Evolutionary conservation across 176 grass and related monocot species (phyloP).

Genomic region (Avena atlantica): DNA sequence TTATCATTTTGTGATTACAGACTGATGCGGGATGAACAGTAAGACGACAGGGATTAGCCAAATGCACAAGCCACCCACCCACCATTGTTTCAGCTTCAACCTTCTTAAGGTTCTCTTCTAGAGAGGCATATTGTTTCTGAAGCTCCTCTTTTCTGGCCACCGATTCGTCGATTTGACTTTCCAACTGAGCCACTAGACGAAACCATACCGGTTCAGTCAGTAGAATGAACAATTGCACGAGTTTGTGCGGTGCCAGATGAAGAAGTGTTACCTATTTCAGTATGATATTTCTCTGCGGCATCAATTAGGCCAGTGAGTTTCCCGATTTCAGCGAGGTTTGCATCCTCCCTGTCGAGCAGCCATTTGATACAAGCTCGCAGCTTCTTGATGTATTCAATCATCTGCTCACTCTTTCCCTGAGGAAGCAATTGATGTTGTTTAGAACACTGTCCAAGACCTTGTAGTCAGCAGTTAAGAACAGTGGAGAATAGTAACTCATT

Average conservation of each 20-base stretch:
- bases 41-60: neutral
- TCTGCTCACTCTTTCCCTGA: slow-evolving; percentile 76
- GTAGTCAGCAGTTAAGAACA: neutral
- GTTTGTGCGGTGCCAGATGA: neutral
- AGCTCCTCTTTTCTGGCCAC: slow-evolving; percentile 50
- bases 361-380: slow-evolving; percentile 73
- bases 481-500: neutral
- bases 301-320: slow-evolving; percentile 54
- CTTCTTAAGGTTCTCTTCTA: slow-evolving; percentile 49
- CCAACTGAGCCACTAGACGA: slow-evolving; percentile 43
- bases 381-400: slow-evolving; percentile 85
- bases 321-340: slow-evolving; percentile 46
- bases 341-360: slow-evolving; percentile 65
- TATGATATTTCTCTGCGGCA: slow-evolving; percentile 45
- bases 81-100: slow-evolving; percentile 69
- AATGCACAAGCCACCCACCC: neutral
- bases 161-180: slow-evolving; percentile 42
- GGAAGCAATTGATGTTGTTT: neutral
- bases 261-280: slow-evolving; percentile 54
- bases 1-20: neutral
- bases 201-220: slow-evolving; percentile 23
- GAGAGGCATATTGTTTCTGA: slow-evolving; percentile 51
- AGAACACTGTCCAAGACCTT: neutral
- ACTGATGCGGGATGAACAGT: neutral
- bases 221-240: neutral